A percentile compares a stretch with the other conserved stretches of the same genome.
Conservation (phyloP, 768 basidiomycete genomes). For the Termitomyces sp. region DNA sequence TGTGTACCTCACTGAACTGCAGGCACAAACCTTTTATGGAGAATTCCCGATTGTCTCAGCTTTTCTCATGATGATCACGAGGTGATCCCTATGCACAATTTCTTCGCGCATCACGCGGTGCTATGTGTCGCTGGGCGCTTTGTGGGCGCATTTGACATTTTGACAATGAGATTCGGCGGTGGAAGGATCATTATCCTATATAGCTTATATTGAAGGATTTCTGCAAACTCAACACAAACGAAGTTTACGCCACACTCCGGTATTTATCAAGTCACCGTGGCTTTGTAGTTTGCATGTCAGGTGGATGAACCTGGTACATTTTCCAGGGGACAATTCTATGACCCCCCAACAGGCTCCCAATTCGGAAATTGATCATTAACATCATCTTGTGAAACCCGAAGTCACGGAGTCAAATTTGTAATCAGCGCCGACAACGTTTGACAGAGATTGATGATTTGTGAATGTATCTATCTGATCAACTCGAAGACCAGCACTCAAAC, state of each 20-base stretch:
- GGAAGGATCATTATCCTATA: neutral
- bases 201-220: neutral
- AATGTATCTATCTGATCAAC: no score
- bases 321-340: no score
- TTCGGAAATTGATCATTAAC: neutral
- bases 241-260: constrained; percentile 2
- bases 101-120: neutral
- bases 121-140: neutral
- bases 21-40: neutral
- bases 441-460: neutral
- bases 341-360: neutral
- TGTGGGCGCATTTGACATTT: neutral
- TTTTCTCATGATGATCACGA: neutral
- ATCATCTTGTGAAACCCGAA: neutral
- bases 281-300: no score
- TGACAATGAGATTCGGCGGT: neutral
- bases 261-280: neutral
- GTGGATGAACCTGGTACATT: neutral
- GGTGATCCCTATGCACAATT: neutral
- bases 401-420: no score
- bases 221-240: neutral
- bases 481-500: no score
- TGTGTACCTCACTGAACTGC: neutral
- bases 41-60: neutral
- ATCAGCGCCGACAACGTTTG: neutral